phyloP scores from a whole-genome alignment of 352 stramenopile genomes.

The Pythium dissimile region DNA sequence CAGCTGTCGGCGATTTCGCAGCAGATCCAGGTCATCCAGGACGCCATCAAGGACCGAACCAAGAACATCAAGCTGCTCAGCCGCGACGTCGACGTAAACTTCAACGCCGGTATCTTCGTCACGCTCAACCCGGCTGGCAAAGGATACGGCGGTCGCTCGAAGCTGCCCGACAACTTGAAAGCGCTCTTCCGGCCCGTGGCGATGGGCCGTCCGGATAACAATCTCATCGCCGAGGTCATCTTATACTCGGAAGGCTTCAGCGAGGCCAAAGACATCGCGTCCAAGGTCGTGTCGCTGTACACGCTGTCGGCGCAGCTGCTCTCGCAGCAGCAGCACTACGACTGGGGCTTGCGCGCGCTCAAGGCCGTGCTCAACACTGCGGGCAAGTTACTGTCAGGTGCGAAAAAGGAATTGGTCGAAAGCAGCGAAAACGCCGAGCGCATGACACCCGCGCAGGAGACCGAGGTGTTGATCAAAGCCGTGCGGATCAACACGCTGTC shows the following conservation, averaged over 20 bases:
- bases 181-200: constrained; percentile 85
- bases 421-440: constrained; percentile 18
- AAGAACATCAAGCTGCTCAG: constrained; percentile 63
- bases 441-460: constrained; percentile 75
- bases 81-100: constrained; percentile 69
- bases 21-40: constrained; percentile 90
- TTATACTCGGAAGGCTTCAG: constrained; percentile 85
- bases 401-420: constrained; percentile 63
- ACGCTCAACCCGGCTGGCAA: constrained; percentile 90
- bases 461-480: constrained; percentile 93
- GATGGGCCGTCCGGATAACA: constrained; percentile 85
- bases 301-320: constrained; percentile 65
- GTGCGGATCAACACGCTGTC: constrained; percentile 95
- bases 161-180: constrained; percentile 91
- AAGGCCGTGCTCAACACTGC: constrained; percentile 94
- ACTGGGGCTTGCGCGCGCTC: constrained; percentile 84
- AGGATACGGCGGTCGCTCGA: constrained; percentile 85
- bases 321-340: constrained; percentile 85
- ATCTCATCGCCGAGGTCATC: constrained; percentile 88
- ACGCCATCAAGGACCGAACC: constrained; percentile 75
- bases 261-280: constrained; percentile 66
- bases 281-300: constrained; percentile 86
- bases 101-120: constrained; percentile 90
- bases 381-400: constrained; percentile 86
- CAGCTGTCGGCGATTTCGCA: constrained; percentile 86